Evolutionary conservation across 345 rosid species (phyloP).

Genomic region (Melaleuca alternifolia): DNA sequence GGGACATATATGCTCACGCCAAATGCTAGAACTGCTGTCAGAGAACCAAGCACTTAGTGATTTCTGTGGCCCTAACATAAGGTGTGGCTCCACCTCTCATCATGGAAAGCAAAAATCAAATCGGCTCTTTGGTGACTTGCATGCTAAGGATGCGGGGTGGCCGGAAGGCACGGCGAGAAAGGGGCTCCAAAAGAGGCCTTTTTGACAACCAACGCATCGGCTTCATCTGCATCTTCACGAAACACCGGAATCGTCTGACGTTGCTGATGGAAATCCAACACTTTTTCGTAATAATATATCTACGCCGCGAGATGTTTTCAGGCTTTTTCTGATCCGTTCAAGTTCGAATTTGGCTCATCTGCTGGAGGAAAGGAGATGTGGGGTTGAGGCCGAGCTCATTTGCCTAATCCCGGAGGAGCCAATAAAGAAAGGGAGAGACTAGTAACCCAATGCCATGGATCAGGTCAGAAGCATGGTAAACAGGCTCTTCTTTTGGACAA

Average conservation of each 20-base stretch:
- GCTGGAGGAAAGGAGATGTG: neutral
- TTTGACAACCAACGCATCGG: neutral
- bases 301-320: neutral
- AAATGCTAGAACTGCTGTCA: neutral
- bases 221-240: neutral
- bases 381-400: neutral
- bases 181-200: neutral
- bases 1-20: neutral
- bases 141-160: neutral
- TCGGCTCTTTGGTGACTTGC: neutral
- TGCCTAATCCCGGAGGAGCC: neutral
- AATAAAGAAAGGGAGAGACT: neutral
- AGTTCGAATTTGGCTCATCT: neutral
- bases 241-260: neutral
- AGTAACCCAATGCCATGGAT: neutral
- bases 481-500: neutral
- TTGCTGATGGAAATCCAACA: neutral
- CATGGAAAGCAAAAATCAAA: neutral
- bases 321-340: neutral
- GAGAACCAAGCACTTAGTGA: neutral
- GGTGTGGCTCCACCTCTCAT: neutral
- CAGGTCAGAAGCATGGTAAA: slow-evolving; percentile 1
- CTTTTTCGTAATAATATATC: neutral
- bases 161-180: neutral
- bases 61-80: neutral